phyloP scores from a whole-genome alignment of 306 rosid genomes.

The Bauhinia variegata region DNA sequence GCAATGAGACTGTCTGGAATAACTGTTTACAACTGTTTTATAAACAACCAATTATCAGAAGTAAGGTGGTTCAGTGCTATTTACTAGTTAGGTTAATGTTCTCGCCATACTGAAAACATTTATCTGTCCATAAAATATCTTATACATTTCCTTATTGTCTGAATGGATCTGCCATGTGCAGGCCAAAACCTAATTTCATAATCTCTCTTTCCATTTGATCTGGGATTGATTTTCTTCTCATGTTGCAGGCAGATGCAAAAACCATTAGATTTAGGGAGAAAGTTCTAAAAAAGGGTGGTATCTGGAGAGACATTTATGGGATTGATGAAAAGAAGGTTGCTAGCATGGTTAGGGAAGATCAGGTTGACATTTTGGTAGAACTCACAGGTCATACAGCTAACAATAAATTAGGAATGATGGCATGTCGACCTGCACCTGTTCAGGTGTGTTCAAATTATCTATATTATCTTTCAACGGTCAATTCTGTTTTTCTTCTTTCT shows the following conservation, averaged over 20 bases:
- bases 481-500: neutral
- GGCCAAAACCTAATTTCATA: conserved; percentile 11
- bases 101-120: neutral
- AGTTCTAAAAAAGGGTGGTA: conserved; percentile 82
- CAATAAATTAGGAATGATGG: conserved; percentile 97
- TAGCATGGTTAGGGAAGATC: conserved; percentile 82
- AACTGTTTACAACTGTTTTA: neutral
- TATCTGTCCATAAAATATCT: conserved; percentile 6
- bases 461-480: neutral
- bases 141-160: conserved; percentile 9
- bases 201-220: conserved; percentile 19
- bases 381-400: conserved; percentile 99
- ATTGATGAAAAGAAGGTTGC: conserved; percentile 95
- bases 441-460: conserved; percentile 56
- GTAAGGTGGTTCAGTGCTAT: neutral
- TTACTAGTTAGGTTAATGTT: conserved; percentile 9
- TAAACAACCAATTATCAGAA: neutral
- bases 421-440: conserved; percentile 93
- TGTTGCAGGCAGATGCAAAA: conserved; percentile 90
- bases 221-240: conserved; percentile 33
- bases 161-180: neutral
- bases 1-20: neutral
- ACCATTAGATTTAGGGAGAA: conserved; percentile 85
- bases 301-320: conserved; percentile 94
- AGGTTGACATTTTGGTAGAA: conserved; percentile 92